Base-by-base conservation (phyloP, 2,329 filamentous ascomycete species). In the Arthrobotrys musiformis region DNA sequence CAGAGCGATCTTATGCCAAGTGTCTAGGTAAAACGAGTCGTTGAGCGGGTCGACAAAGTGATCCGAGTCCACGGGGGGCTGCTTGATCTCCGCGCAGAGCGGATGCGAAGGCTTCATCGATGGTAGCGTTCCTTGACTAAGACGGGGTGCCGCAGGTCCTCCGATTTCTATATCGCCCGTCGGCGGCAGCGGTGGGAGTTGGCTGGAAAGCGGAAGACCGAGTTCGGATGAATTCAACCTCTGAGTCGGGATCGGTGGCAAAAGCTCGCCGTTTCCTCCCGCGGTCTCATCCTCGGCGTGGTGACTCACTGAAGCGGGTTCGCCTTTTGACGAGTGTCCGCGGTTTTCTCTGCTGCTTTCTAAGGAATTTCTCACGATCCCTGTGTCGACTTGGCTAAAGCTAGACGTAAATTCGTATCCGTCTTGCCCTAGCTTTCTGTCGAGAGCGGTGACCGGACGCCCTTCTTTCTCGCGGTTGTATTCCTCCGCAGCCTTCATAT, bases 21-120 rank as follows among this genome's bases (percentile, higher is more conserved):
- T 90, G 78, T 97, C 92, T 52, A 95, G 89, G 82, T 93, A 92
- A 84, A 99, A 99, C 0, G 87, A 85, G 66, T 93, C 88, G 72
- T 91, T 90, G 44, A 99, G 85, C 0, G 96, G 95, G 83, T 99
- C 95, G 15, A 88, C 89, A 93, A 99, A 99, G 84, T 94, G 98
- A 82, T 98, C 92, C 80, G 94, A 92, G 79, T 93, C 90, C 26
- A 99, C 88, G 35, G 88, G 85, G 0, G 93, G 92, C 19, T 87
- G 88, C 72, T 89, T 88, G 81, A 98, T 90, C 70, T 95, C 92
- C 7, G 90, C 85, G 58, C 88, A 85, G 79, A 89, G 83, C 7
- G 86, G 86, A 83, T 89, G 87, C 46, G 40, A 74, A 33, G 66
- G 35, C 37, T 54, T 70, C 76, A 72, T 52, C 33, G 48, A 5